Percentiles rank a stretch among this genome's conserved stretches.
phyloP scores from a whole-genome alignment of 352 stramenopile genomes.

The Phytopythium sindhum region DNA sequence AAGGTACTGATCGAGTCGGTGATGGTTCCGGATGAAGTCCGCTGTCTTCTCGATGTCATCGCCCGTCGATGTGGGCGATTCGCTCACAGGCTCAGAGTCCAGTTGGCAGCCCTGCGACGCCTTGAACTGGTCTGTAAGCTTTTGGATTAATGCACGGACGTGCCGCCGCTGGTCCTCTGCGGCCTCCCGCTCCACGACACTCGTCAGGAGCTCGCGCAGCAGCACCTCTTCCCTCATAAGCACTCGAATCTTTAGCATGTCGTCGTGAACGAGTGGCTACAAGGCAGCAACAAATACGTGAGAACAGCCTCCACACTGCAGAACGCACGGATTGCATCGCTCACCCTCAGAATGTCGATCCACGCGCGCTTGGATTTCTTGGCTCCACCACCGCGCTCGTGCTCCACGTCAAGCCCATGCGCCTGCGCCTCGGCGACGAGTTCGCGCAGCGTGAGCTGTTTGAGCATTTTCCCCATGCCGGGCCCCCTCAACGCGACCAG shows the following conservation, averaged over 20 bases:
- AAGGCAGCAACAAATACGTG: neutral
- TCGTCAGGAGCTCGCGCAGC: slow-evolving; percentile 29
- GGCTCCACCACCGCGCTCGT: slow-evolving; percentile 30
- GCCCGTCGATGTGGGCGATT: slow-evolving; percentile 1
- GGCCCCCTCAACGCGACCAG: slow-evolving; percentile 48
- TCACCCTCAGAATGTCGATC: slow-evolving; percentile 46
- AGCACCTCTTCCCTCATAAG: slow-evolving; percentile 40
- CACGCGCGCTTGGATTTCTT: slow-evolving; percentile 66
- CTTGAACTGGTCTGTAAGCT: slow-evolving; percentile 11
- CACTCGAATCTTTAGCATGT: slow-evolving; percentile 26
- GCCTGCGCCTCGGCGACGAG: slow-evolving; percentile 53
- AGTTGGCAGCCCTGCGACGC: neutral
- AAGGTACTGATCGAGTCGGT: slow-evolving; percentile 2
- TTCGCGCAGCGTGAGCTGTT: slow-evolving; percentile 55
- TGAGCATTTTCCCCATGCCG: slow-evolving; percentile 42
- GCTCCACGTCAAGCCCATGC: slow-evolving; percentile 35
- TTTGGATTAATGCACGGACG: slow-evolving; percentile 21
- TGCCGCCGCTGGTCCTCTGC: slow-evolving; percentile 22
- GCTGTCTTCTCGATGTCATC: neutral
- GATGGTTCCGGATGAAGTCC: neutral
- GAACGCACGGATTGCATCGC: neutral
- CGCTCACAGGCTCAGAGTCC: neutral
- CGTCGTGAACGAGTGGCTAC: slow-evolving; percentile 28
- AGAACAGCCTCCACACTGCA: neutral
- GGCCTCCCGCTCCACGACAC: slow-evolving; percentile 36